These are phyloP conservation scores for Aspergillus japonicus DNA, from an alignment of 2,329 filamentous ascomycete species.

Conservation along the genomic window DNA sequence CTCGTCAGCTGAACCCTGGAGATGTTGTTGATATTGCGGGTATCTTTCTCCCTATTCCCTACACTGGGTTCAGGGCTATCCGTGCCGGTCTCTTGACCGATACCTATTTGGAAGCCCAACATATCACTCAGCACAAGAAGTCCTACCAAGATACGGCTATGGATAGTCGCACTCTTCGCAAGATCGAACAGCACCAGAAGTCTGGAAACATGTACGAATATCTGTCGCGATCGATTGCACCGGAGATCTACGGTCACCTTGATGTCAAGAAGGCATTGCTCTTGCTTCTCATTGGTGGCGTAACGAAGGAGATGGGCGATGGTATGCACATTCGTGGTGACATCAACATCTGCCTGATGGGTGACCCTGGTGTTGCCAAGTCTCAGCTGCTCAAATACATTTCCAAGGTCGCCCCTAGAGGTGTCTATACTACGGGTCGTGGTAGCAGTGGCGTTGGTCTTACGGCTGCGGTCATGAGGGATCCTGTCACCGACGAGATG, in stretches of 20 bases:
- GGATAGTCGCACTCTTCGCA: slow-evolving; percentile 73
- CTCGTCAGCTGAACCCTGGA: slow-evolving; percentile 84
- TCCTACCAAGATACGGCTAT: slow-evolving; percentile 90
- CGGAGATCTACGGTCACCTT: slow-evolving; percentile 92
- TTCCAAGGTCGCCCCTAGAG: slow-evolving; percentile 92
- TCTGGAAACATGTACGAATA: slow-evolving; percentile 94
- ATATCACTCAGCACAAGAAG: slow-evolving; percentile 95
- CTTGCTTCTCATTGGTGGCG: slow-evolving; percentile 92
- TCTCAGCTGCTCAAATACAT: slow-evolving; percentile 98
- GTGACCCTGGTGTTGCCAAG: slow-evolving; percentile 98
- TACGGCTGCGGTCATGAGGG: slow-evolving; percentile 76
- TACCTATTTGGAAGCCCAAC: slow-evolving; percentile 92
- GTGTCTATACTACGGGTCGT: slow-evolving; percentile 79
- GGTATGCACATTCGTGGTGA: slow-evolving; percentile 99
- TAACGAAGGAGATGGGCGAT: slow-evolving; percentile 94
- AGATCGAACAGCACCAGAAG: slow-evolving; percentile 81
- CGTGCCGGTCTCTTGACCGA: slow-evolving; percentile 94
- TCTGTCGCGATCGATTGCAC: slow-evolving; percentile 91
- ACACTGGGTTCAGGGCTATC: slow-evolving; percentile 98
- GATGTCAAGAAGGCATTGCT: slow-evolving; percentile 98
- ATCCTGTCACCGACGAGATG: slow-evolving; percentile 76
- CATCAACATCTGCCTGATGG: slow-evolving; percentile 98
- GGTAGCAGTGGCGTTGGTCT: slow-evolving; percentile 79
- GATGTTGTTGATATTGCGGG: slow-evolving; percentile 92
- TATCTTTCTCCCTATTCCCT: slow-evolving; percentile 94